phyloP scores from a whole-genome alignment of 331 rosid species.

The Rhamnella rubrinervis region DNA sequence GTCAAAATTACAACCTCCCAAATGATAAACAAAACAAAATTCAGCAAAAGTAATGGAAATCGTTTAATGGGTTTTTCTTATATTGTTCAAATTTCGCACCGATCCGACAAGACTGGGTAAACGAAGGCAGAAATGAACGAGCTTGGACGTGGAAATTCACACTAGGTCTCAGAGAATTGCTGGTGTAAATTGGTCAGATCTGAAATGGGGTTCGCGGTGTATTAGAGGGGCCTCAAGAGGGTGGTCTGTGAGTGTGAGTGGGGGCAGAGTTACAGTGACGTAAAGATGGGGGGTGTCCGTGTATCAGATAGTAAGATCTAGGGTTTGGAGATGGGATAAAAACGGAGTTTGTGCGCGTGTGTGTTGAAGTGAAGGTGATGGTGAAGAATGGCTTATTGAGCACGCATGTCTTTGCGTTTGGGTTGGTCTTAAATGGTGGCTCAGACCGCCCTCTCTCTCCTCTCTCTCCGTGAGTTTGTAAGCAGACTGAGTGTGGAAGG shows the following conservation, averaged over 20 bases:
- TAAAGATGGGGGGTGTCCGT: slow-evolving; percentile 16
- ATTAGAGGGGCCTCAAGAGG: slow-evolving; percentile 4
- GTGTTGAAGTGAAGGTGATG: slow-evolving; percentile 18
- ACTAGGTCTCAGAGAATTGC: neutral
- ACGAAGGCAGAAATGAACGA: neutral
- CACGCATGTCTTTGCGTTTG: slow-evolving; percentile 46
- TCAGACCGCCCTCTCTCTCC: slow-evolving; percentile 8
- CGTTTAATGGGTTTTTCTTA: slow-evolving; percentile 20
- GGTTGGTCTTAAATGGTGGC: slow-evolving; percentile 63
- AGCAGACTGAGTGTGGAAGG: slow-evolving; percentile 22
- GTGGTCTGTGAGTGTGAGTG: slow-evolving; percentile 5
- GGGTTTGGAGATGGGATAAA: slow-evolving; percentile 33
- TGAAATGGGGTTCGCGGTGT: slow-evolving; percentile 22
- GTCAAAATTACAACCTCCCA: slow-evolving; percentile 14
- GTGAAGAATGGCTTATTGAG: slow-evolving; percentile 43
- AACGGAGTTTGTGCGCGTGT: no score
- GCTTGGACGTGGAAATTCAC: neutral
- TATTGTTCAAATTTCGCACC: slow-evolving; percentile 9
- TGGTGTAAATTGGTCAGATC: slow-evolving; percentile 41
- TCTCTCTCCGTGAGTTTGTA: neutral
- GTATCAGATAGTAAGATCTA: slow-evolving; percentile 43
- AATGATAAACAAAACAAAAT: slow-evolving; percentile 9
- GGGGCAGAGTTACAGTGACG: slow-evolving; percentile 38
- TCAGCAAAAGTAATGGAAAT: slow-evolving; percentile 15
- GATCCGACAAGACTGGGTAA: slow-evolving; percentile 7